These are phyloP conservation scores for Pythium aquatile DNA, from an alignment of 352 stramenopile species.

Conservation along the genomic window DNA sequence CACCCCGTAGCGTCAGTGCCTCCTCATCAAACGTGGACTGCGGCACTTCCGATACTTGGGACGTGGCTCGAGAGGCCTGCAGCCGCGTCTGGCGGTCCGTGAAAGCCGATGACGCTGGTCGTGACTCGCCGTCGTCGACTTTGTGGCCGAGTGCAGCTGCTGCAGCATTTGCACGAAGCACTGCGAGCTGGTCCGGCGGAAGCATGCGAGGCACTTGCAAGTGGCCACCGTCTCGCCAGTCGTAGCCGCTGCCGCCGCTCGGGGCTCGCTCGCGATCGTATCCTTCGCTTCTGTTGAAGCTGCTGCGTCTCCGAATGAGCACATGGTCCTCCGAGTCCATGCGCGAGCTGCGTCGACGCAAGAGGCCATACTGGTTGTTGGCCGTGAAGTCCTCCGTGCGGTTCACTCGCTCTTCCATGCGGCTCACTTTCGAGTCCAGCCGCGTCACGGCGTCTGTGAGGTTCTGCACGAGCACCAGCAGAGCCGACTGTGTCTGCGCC, in stretches of 20 bases:
- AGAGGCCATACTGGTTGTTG: neutral
- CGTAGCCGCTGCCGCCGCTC: neutral
- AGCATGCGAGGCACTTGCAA: conserved; percentile 13
- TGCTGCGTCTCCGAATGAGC: conserved; percentile 3
- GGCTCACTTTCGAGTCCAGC: conserved; percentile 2
- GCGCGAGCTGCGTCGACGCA: neutral
- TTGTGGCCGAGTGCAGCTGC: neutral
- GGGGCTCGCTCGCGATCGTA: neutral
- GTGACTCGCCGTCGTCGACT: neutral
- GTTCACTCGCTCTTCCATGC: neutral
- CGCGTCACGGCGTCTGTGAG: neutral
- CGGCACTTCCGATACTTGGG: neutral
- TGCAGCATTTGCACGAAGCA: conserved; percentile 1
- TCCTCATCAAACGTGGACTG: conserved; percentile 15
- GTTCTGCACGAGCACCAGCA: conserved; percentile 9
- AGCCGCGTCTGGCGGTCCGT: conserved; percentile 3
- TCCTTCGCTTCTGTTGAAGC: neutral
- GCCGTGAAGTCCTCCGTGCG: neutral
- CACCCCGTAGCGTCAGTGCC: neutral
- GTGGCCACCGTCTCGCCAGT: conserved; percentile 6
- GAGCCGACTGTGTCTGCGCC: neutral
- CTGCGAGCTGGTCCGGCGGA: conserved; percentile 9
- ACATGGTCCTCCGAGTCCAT: conserved; percentile 1
- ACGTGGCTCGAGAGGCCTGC: neutral
- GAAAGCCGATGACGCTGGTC: conserved; percentile 3